phyloP scores from a whole-genome alignment of 2,329 filamentous ascomycete genomes.

The Trichoderma gracile region DNA sequence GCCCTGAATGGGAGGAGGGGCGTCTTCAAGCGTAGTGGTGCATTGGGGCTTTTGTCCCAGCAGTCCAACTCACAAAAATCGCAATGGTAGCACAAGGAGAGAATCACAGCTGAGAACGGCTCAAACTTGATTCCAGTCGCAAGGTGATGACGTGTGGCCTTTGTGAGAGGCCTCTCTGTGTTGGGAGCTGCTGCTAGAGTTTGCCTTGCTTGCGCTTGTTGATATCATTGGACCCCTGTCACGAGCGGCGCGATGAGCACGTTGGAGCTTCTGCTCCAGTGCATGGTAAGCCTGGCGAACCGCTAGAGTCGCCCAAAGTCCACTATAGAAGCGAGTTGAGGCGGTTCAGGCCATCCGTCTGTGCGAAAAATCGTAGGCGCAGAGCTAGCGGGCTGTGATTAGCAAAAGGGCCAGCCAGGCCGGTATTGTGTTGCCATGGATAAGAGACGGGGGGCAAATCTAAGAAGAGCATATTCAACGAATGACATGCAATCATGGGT shows the following conservation, averaged over 20 bases:
- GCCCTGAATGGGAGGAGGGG: background rate
- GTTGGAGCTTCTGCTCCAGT: too few relatives aligned
- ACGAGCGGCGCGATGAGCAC: background rate
- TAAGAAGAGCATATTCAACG: background rate
- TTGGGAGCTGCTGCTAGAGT: background rate
- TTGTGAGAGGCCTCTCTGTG: slow-evolving; percentile 5
- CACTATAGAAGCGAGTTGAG: background rate
- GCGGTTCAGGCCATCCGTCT: background rate
- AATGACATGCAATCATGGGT: background rate
- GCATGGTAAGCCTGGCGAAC: too few relatives aligned
- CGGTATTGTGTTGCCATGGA: background rate
- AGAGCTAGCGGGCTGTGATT: slow-evolving; percentile 13
- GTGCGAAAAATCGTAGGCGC: background rate
- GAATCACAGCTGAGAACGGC: background rate
- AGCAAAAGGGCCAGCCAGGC: background rate
- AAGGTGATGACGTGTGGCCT: slow-evolving; percentile 19
- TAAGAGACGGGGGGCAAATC: background rate
- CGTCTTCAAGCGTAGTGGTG: background rate
- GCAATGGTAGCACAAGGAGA: slow-evolving; percentile 5
- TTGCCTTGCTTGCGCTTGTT: background rate
- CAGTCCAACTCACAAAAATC: background rate
- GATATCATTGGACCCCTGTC: slow-evolving; percentile 17
- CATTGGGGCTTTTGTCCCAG: background rate
- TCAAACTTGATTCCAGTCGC: background rate
- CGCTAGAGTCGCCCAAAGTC: background rate